Conservation (phyloP, 1,284 basidiomycete species). For the Melampsora larici-populina region DNA sequence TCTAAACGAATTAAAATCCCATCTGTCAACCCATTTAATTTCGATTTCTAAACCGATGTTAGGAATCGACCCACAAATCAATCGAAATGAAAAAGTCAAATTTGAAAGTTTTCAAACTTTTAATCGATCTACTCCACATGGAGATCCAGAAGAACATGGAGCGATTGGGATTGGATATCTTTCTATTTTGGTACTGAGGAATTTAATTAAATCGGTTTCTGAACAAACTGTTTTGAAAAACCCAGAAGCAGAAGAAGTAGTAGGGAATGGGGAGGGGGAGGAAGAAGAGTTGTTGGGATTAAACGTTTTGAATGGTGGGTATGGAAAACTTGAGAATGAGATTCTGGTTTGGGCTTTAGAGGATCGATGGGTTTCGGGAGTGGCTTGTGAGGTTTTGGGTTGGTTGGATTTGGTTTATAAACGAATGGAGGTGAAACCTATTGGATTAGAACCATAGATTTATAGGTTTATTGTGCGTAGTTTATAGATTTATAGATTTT, state of each 20-base stretch:
- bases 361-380: neutral
- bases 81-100: neutral
- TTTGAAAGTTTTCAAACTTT: neutral
- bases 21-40: neutral
- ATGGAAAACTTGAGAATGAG: neutral
- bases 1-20: neutral
- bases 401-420: too few species aligned
- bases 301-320: neutral
- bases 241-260: neutral
- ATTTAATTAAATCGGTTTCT: constrained; percentile 9
- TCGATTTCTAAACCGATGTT: neutral
- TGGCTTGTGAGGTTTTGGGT: too few species aligned
- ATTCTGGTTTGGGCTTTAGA: neutral
- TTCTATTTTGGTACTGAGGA: constrained; percentile 22
- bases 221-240: constrained; percentile 6
- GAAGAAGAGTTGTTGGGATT: neutral
- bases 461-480: too few species aligned
- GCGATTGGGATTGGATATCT: constrained; percentile 31
- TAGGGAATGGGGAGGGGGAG: neutral
- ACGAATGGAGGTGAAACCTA: too few species aligned
- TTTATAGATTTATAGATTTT: too few species aligned
- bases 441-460: too few species aligned
- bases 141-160: neutral
- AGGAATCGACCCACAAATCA: too few species aligned
- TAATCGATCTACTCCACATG: too few species aligned